phyloP scores from a whole-genome alignment of 148 eudicot genomes.

The Bassia scoparia region DNA sequence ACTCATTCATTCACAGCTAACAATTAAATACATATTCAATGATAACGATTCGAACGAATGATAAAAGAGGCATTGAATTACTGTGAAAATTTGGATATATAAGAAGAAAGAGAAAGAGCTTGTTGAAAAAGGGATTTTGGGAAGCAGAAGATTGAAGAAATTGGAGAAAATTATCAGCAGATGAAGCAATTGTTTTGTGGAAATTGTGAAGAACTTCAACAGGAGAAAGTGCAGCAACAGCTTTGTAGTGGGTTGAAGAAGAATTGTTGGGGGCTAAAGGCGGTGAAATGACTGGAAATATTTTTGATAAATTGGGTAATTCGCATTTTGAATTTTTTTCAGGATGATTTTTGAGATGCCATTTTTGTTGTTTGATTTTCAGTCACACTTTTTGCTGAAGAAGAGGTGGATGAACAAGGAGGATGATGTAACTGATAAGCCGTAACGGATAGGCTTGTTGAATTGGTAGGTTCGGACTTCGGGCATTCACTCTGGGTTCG shows the following conservation, averaged over 20 bases:
- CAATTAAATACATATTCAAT: not conserved
- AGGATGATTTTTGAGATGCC: slow-evolving; percentile 6
- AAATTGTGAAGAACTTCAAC: slow-evolving; percentile 32
- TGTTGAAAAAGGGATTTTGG: slow-evolving; percentile 46
- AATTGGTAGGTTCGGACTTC: too few relatives aligned
- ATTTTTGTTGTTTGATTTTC: not conserved
- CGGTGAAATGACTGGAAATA: slow-evolving; percentile 1
- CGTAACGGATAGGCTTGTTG: too few relatives aligned
- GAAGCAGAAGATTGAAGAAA: slow-evolving; percentile 43
- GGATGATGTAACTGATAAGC: too few relatives aligned
- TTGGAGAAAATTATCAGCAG: slow-evolving; percentile 41
- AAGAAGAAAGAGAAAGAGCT: slow-evolving; percentile 46
- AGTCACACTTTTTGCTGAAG: not conserved
- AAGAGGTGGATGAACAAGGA: slow-evolving; percentile 6
- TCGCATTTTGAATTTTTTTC: slow-evolving; percentile 18
- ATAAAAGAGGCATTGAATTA: slow-evolving; percentile 10
- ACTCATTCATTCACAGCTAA: not conserved
- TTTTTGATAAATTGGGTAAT: not conserved
- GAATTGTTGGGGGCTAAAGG: slow-evolving; percentile 15
- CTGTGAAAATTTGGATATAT: slow-evolving; percentile 51
- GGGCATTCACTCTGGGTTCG: too few relatives aligned
- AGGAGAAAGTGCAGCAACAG: slow-evolving; percentile 3
- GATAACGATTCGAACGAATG: not conserved
- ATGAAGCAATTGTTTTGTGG: slow-evolving; percentile 39
- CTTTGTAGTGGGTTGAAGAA: slow-evolving; percentile 31